phyloP scores from a whole-genome alignment of 2,329 filamentous ascomycete genomes.

The Colletotrichum tabaci region DNA sequence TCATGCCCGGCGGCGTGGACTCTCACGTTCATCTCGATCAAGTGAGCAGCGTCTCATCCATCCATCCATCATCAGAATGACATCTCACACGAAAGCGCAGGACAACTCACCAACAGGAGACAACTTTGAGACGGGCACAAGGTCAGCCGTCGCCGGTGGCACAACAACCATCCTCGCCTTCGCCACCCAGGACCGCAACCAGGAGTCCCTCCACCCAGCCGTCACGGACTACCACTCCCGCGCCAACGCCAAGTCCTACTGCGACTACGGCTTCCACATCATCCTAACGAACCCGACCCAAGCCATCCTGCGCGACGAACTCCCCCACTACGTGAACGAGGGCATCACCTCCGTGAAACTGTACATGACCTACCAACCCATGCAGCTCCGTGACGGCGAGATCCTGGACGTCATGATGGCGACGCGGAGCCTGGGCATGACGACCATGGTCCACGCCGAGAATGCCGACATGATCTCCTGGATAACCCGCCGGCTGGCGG shows the following conservation, averaged over 20 bases:
- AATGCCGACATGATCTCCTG: slow-evolving; percentile 68
- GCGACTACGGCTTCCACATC: slow-evolving; percentile 71
- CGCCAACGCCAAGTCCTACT: slow-evolving; percentile 62
- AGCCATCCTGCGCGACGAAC: slow-evolving; percentile 56
- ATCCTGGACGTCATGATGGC: slow-evolving; percentile 67
- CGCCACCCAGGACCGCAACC: slow-evolving; percentile 65
- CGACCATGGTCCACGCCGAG: slow-evolving; percentile 69
- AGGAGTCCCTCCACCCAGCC: slow-evolving; percentile 60
- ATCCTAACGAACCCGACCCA: slow-evolving; percentile 62
- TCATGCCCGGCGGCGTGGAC: slow-evolving; percentile 56
- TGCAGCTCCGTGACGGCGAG: slow-evolving; percentile 64
- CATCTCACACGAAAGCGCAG: slow-evolving; percentile 24
- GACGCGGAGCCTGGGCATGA: slow-evolving; percentile 48
- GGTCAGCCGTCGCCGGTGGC: slow-evolving; percentile 70
- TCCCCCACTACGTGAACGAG: slow-evolving; percentile 50
- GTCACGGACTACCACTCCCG: slow-evolving; percentile 63
- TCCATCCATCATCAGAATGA: slow-evolving; percentile 31
- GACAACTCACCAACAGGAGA: slow-evolving; percentile 45
- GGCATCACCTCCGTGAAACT: slow-evolving; percentile 66
- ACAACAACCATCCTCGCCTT: slow-evolving; percentile 73
- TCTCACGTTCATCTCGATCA: slow-evolving; percentile 58
- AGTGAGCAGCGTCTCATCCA: slow-evolving; percentile 43
- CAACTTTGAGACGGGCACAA: slow-evolving; percentile 60
- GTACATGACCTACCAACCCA: slow-evolving; percentile 67
- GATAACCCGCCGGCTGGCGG: slow-evolving; percentile 68